Evolutionary conservation across 495 filamentous ascomycete genomes (phyloP), one percentile per base, ranked within the genome.

Genomic region (Lophiostoma macrostomum): DNA sequence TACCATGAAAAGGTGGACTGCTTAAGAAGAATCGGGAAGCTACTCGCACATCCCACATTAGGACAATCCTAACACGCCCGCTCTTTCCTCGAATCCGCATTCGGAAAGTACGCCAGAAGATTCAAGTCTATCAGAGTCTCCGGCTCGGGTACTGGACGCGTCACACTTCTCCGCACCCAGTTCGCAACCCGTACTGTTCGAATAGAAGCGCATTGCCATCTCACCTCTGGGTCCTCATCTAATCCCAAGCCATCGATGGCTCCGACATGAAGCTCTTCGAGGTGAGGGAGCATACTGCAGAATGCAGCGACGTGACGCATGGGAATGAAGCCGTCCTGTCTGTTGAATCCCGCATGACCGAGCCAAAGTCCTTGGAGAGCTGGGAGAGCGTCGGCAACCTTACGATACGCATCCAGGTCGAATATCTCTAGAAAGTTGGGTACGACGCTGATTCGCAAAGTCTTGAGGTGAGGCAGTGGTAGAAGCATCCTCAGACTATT

Each of bases 381-480:
- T 25, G 39, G 39, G 5, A 43, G 22, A 6, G 12, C 8, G 10
- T 8, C 10, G 10, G 39, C 16, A 16, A 43, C 27, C 8, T 20
- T 25, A 5, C 20, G 5, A 18, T 43, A 43, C 14, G 27, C 18
- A 10, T 43, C 39, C 5, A 43, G 39, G 22, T 43, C 39, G 12
- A 43, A 25, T 20, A 23, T 25, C 22, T 43, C 39, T 8, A 43
- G 39, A 8, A 43, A 43, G 22, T 43, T 43, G 10, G 39, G 39
- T 18, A 22, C 39, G 8, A 25, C 39, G 39, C 39, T 43, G 39
- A 43, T 10, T 22, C 39, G 39, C 4, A 43, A 16, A 8, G 27
- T 8, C 16, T 43, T 43, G 5, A 43, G 39, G 8, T 43, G 5
- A 5, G 14, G 14, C 16, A 43, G 20, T 8, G 39, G 39, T 12